Percentiles rank a stretch among this genome's conserved stretches.
phyloP scores from a whole-genome alignment of 2,329 filamentous ascomycete species.

The Diaporthe citriasiana region DNA sequence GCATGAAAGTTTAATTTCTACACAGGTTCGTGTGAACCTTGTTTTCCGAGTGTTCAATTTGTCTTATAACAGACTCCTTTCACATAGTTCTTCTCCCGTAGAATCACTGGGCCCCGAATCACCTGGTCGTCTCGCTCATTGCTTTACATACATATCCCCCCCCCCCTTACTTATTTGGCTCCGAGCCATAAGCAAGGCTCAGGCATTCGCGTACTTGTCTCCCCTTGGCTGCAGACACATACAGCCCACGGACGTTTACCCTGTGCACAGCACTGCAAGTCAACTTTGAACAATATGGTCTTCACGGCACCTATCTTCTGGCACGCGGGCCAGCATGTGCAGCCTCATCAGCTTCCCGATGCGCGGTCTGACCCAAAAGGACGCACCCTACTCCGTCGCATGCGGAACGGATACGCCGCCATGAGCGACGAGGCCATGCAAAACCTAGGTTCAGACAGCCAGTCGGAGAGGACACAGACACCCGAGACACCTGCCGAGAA shows the following conservation, averaged over 20 bases:
- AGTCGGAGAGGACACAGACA: not conserved
- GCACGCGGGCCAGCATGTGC: conserved; percentile 16
- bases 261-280: too few relatives aligned
- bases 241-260: not conserved
- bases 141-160: not conserved
- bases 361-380: conserved; percentile 27
- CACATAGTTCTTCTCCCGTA: not conserved
- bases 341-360: conserved; percentile 32
- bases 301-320: conserved; percentile 28
- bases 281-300: not conserved
- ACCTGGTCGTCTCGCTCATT: not conserved
- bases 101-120: not conserved
- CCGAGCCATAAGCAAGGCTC: not conserved
- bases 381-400: conserved; percentile 21
- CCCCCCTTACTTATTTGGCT: too few relatives aligned
- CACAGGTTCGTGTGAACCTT: conserved; percentile 2
- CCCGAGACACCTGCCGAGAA: not conserved
- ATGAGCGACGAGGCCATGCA: conserved; percentile 24
- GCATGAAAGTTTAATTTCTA: conserved; percentile 29
- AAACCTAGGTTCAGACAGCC: not conserved
- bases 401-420: conserved; percentile 15
- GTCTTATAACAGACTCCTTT: not conserved
- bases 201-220: not conserved
- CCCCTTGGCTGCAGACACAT: not conserved
- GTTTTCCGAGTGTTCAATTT: not conserved